These are phyloP conservation scores for Lepidium campestre DNA, from an alignment of 441 rosid genomes.

Conservation along the genomic window DNA sequence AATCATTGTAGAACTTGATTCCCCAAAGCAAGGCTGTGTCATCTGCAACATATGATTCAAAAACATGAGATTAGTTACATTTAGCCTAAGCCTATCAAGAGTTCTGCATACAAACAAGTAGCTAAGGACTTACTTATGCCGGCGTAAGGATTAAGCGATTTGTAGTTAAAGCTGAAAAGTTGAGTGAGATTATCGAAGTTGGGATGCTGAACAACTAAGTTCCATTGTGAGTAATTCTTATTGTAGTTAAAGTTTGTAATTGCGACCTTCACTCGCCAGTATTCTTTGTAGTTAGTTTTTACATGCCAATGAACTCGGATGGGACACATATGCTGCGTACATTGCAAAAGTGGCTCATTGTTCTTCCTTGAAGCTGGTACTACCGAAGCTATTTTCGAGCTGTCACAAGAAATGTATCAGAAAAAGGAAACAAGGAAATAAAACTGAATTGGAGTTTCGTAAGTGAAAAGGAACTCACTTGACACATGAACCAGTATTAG, in stretches of 20 bases:
- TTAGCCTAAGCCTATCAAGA: neutral
- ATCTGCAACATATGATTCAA: conserved; percentile 27
- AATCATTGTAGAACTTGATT: conserved; percentile 50
- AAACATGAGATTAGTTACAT: neutral
- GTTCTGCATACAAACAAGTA: neutral
- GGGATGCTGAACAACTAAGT: conserved; percentile 82
- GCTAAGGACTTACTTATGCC: conserved; percentile 49
- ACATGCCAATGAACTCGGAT: conserved; percentile 88
- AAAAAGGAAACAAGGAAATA: neutral
- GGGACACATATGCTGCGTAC: conserved; percentile 91
- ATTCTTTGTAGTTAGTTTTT: conserved; percentile 66
- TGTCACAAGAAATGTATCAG: conserved; percentile 32
- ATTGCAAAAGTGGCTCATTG: conserved; percentile 52
- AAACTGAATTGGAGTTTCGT: neutral
- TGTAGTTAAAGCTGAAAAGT: conserved; percentile 62
- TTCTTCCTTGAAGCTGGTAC: conserved; percentile 36
- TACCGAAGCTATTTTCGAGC: conserved; percentile 53
- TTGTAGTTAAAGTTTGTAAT: conserved; percentile 78
- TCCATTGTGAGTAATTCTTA: conserved; percentile 80
- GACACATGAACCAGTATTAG: conserved; percentile 49
- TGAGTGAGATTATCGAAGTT: conserved; percentile 73
- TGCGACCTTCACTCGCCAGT: conserved; percentile 81
- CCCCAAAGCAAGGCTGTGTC: conserved; percentile 66
- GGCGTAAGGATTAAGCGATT: conserved; percentile 53
- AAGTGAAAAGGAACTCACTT: conserved; percentile 46